These are phyloP conservation scores for Aspergillus vadensis DNA, from an alignment of 2,329 filamentous ascomycete genomes.

Conservation along the genomic window DNA sequence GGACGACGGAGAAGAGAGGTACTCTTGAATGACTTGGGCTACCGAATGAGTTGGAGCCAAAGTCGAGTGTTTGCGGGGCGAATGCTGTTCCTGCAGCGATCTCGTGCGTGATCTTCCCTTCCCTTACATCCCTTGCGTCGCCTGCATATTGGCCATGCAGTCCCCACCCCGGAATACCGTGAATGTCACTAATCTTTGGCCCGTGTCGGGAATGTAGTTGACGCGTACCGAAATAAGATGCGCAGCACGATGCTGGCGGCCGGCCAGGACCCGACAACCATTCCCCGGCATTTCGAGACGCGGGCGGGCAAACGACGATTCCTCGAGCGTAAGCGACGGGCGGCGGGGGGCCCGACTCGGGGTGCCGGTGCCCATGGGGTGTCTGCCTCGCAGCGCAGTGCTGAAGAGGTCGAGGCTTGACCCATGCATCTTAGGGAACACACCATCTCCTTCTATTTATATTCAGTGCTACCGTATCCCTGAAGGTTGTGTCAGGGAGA, in stretches of 20 bases:
- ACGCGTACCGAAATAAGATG: constrained; percentile 92
- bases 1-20: constrained; percentile 76
- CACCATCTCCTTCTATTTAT: too few relatives aligned
- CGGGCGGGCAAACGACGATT: constrained; percentile 80
- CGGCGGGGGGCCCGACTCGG: constrained; percentile 13
- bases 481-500: too few relatives aligned
- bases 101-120: constrained; percentile 65
- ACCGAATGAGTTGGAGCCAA: constrained; percentile 95
- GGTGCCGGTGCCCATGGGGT: constrained; percentile 17
- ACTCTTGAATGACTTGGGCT: constrained; percentile 88
- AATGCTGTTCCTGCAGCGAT: constrained; percentile 85
- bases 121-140: constrained; percentile 14
- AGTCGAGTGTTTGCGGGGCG: constrained; percentile 86
- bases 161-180: constrained; percentile 9
- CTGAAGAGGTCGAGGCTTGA: constrained; percentile 42
- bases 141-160: not conserved
- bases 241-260: constrained; percentile 76
- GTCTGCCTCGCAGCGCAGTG: constrained; percentile 36
- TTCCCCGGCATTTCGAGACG: constrained; percentile 85
- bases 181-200: constrained; percentile 6
- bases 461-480: too few relatives aligned
- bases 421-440: too few relatives aligned
- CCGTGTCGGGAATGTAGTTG: constrained; percentile 60
- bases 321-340: constrained; percentile 52
- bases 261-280: constrained; percentile 71